Percentiles rank a stretch among this genome's conserved stretches.
These are phyloP conservation scores for Lasiodiplodia sp. DNA, from an alignment of 2,329 filamentous ascomycete genomes.

Conservation along the genomic window DNA sequence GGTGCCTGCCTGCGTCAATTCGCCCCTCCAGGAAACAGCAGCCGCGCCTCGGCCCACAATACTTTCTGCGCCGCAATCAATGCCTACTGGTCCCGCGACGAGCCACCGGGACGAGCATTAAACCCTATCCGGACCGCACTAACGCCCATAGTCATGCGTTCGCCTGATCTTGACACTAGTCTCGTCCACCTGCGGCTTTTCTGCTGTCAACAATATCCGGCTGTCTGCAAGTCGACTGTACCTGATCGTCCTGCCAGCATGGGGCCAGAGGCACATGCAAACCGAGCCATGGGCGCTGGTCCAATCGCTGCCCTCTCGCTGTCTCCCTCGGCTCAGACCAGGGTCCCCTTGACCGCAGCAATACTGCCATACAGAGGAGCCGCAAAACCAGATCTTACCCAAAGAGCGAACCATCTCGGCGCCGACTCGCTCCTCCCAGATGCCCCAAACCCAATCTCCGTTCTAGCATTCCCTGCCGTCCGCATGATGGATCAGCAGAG, in stretches of 20 bases:
- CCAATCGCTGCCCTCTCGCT: not conserved
- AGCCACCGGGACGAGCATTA: not conserved
- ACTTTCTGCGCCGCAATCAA: conserved; percentile 15
- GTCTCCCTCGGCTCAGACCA: not conserved
- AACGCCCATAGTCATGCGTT: conserved; percentile 5
- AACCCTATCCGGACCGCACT: not conserved
- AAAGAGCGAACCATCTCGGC: not conserved
- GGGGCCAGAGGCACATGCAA: conserved; percentile 25
- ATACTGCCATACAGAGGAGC: not conserved
- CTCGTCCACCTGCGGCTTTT: conserved; percentile 3
- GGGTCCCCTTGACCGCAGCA: not conserved
- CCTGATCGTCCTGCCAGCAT: conserved; percentile 2
- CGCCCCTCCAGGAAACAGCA: not conserved
- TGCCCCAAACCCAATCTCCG: not conserved
- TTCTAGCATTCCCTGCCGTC: not conserved
- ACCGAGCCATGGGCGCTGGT: not conserved
- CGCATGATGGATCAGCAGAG: not conserved
- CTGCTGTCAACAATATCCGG: conserved; percentile 2
- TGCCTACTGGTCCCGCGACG: not conserved
- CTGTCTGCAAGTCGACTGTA: conserved; percentile 2
- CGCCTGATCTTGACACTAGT: conserved; percentile 5
- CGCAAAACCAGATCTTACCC: conserved; percentile 14
- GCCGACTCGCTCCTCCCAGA: not conserved
- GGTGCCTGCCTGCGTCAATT: not conserved
- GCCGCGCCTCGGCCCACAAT: not conserved